phyloP scores from a whole-genome alignment of 306 rosid species.

The Pterocarpus macrocarpus region DNA sequence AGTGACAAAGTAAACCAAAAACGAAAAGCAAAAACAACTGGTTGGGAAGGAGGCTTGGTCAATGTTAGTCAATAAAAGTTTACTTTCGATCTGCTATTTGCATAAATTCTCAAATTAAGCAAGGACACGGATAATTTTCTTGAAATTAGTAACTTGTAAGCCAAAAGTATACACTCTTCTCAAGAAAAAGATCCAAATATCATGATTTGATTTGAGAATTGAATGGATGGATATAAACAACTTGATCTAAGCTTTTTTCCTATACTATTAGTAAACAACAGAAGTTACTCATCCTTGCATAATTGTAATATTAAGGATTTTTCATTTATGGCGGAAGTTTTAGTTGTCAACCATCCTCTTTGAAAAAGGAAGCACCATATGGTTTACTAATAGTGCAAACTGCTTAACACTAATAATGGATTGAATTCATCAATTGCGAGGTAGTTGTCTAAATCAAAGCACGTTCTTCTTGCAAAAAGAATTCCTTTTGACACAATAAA shows the following conservation, averaged over 20 bases:
- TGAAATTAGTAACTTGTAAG: no score
- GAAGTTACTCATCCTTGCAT: not conserved
- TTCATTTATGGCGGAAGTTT: conserved; percentile 1
- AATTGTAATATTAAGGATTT: not conserved
- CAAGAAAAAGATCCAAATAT: no score
- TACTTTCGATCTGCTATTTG: not conserved
- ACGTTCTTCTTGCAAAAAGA: conserved; percentile 19
- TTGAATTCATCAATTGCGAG: conserved; percentile 17
- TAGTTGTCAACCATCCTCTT: not conserved
- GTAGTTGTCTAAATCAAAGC: not conserved
- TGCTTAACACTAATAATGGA: not conserved
- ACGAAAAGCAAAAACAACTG: conserved; percentile 1
- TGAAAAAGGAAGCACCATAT: not conserved
- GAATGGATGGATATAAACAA: no score
- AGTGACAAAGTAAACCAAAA: not conserved
- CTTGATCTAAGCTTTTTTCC: no score
- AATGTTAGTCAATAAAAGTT: not conserved
- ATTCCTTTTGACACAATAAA: conserved; percentile 6
- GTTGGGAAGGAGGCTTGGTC: not conserved
- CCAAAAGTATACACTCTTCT: no score
- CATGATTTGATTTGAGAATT: no score
- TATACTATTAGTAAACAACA: not conserved
- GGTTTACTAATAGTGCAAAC: not conserved
- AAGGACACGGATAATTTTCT: no score
- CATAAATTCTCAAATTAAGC: not conserved